Conservation (phyloP, 208 protist species). For the Crithidia mellificae region DNA sequence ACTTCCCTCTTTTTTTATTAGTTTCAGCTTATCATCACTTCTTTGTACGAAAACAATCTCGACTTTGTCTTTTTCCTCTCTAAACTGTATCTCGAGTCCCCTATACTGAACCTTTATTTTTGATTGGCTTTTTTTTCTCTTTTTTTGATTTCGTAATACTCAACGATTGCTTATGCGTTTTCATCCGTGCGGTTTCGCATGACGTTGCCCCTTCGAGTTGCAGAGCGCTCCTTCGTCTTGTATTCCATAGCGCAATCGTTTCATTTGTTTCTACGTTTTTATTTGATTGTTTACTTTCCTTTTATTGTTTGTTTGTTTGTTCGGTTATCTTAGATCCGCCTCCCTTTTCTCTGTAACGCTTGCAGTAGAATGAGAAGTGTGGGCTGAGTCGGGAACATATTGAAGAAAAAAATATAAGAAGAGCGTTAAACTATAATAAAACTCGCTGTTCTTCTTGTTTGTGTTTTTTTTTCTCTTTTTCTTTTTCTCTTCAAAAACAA, state of each 20-base stretch:
- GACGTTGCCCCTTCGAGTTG: constrained; percentile 1
- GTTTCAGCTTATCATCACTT: not conserved
- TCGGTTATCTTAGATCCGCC: constrained; percentile 11
- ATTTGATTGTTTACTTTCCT: not conserved
- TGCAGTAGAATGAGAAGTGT: not conserved
- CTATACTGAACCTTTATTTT: constrained; percentile 5
- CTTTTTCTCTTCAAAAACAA: not conserved
- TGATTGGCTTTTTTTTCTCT: constrained; percentile 3
- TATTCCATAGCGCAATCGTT: constrained; percentile 6
- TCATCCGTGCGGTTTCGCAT: constrained; percentile 2
- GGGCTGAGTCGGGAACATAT: no score
- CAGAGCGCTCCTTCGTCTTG: constrained; percentile 12
- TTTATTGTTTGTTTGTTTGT: constrained; percentile 8
- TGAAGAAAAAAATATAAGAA: no score
- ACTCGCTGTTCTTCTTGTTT: not conserved
- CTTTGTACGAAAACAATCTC: not conserved
- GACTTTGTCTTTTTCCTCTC: constrained; percentile 11
- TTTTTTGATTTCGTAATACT: constrained; percentile 15
- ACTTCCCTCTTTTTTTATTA: constrained; percentile 7
- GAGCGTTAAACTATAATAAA: no score
- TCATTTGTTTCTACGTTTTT: not conserved
- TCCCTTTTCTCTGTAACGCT: not conserved
- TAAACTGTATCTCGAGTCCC: not conserved
- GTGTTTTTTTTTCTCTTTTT: not conserved
- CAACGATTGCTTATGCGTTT: constrained; percentile 8